Evolutionary conservation across 768 basidiomycete genomes (phyloP).

Genomic region (Mrakia gelida): DNA sequence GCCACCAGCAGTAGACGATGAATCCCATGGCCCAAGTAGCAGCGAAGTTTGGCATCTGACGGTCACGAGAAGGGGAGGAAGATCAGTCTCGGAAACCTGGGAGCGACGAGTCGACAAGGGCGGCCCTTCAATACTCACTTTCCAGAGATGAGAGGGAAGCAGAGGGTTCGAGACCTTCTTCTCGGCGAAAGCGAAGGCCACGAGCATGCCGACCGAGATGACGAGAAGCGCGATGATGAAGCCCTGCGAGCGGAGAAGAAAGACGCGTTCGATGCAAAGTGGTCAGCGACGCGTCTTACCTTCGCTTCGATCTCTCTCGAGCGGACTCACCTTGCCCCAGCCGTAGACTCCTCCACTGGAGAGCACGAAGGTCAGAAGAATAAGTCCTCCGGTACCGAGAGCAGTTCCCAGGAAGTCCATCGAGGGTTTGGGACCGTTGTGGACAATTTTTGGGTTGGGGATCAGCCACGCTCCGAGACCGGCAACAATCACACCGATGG

Average conservation of each 20-base stretch:
- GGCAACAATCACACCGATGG: constrained; percentile 11
- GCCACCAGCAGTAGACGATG: constrained; percentile 34
- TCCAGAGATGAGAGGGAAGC: constrained; percentile 32
- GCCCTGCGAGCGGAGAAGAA: background rate
- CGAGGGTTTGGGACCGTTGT: constrained; percentile 19
- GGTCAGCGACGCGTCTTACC: background rate
- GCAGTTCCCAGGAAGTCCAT: constrained; percentile 34
- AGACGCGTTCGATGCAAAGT: background rate
- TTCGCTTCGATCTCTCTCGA: background rate
- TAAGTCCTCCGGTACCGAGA: constrained; percentile 28
- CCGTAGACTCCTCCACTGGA: constrained; percentile 25
- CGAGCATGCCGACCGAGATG: constrained; percentile 25
- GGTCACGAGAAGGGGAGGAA: background rate
- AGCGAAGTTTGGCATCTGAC: constrained; percentile 27
- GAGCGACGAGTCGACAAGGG: background rate
- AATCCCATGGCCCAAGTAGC: constrained; percentile 34
- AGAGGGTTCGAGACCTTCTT: constrained; percentile 34
- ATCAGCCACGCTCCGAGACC: constrained; percentile 26
- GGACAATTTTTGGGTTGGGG: constrained; percentile 3
- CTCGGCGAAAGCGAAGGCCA: constrained; percentile 32
- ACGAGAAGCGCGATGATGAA: constrained; percentile 32
- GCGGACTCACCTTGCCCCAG: constrained; percentile 23
- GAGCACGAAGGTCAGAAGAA: constrained; percentile 33
- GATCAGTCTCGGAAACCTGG: background rate
- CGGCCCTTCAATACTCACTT: background rate